Evolutionary conservation across 495 filamentous ascomycete genomes (phyloP), one percentile per base, ranked within the genome.

Genomic region (Podospora conica): DNA sequence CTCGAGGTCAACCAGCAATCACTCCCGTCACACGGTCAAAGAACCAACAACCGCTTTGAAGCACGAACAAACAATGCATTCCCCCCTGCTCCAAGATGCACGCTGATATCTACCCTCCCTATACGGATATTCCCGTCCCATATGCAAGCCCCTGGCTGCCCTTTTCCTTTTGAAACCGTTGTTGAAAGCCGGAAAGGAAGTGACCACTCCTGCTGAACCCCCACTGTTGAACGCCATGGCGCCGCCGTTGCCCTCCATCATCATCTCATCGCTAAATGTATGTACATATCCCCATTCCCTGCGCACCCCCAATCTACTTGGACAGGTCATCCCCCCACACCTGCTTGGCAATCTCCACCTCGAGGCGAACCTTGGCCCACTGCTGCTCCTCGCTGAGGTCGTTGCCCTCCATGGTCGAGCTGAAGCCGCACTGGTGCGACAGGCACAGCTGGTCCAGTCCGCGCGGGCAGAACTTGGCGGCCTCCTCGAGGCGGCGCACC

Each of bases 351-450:
- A 82, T 81, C 28, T 81, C 80, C 0, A 80, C 73, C 72, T 79
- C 71, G 5, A 81, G 70, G 24, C 73, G 67, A 20, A 82, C 68
- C 75, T 82, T 82, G 21, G 77, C 79, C 80, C 80, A 82, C 67
- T 88, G 85, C 74, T 88, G 81, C 60, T 88, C 86, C 68, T 84
- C 79, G 20, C 77, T 81, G 31, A 89, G 73, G 28, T 85, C 76
- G 70, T 89, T 88, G 20, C 87, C 87, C 71, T 85, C 86, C 63
- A 80, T 81, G 65, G 88, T 87, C 24, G 83, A 86, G 66, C 85
- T 87, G 74, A 90, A 89, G 11, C 87, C 87, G 74, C 87, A 90
- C 76, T 90, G 87, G 31, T 88, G 87, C 67, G 84, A 87, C 53
- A 89, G 76, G 68, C 87, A 87, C 56, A 89, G 73, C 69, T 85